A percentile compares a stretch with the other conserved stretches of the same genome.
Evolutionary conservation across 1,139 yeast species (phyloP).

Genomic region (Eremothecium sinecaudum): DNA sequence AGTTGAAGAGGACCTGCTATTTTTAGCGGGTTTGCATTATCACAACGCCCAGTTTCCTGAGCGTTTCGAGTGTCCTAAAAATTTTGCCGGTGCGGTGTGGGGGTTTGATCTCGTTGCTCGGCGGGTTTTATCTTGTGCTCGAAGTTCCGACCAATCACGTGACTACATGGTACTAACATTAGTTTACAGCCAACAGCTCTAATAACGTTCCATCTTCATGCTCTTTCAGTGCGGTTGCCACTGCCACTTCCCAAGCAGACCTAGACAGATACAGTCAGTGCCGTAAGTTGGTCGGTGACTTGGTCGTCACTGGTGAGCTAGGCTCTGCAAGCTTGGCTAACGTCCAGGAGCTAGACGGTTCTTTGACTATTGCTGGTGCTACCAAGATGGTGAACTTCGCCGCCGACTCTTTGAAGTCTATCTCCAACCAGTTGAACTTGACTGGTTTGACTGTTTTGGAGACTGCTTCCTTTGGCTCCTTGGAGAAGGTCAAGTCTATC

Average conservation of each 20-base stretch:
- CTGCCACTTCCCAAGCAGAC: conserved; percentile 71
- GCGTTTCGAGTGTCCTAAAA: no score
- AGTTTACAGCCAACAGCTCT: no score
- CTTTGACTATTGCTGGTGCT: conserved; percentile 56
- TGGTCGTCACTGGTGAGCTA: conserved; percentile 55
- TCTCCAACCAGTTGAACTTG: conserved; percentile 60
- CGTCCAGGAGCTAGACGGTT: conserved; percentile 67
- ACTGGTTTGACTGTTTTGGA: conserved; percentile 57
- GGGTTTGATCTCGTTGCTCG: no score
- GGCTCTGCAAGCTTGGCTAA: conserved; percentile 50
- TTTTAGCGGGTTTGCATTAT: no score
- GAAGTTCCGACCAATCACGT: no score
- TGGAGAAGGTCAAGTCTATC: conserved; percentile 73
- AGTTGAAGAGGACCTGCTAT: no score
- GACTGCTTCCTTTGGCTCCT: conserved; percentile 64
- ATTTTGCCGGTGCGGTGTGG: no score
- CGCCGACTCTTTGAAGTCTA: conserved; percentile 70
- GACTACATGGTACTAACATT: no score
- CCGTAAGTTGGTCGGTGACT: conserved; percentile 71
- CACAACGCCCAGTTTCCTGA: no score
- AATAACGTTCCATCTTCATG: conserved; percentile 33
- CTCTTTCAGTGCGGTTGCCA: conserved; percentile 43
- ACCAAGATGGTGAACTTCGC: conserved; percentile 51
- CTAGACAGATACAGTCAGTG: conserved; percentile 68
- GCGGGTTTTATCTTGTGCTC: no score